Percentiles rank a stretch among this genome's conserved stretches.
These are phyloP conservation scores for Aspergillus sp. DNA, from an alignment of 2,329 filamentous ascomycete species.

Conservation along the genomic window DNA sequence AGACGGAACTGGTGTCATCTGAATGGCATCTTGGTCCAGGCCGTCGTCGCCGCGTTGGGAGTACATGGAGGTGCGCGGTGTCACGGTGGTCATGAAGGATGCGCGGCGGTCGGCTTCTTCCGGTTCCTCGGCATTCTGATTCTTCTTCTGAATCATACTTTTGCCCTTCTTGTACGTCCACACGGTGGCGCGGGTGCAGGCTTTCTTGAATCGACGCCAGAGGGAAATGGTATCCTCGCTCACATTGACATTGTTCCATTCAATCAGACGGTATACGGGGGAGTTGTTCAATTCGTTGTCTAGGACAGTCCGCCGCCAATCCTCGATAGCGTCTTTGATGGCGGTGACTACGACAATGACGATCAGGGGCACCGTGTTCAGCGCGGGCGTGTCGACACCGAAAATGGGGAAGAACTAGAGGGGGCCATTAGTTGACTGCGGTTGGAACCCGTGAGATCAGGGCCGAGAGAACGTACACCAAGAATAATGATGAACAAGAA, in stretches of 20 bases:
- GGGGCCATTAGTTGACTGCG: constrained; percentile 18
- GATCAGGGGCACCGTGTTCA: constrained; percentile 88
- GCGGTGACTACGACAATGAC: constrained; percentile 86
- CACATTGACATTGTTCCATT: constrained; percentile 92
- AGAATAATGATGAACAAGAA: constrained; percentile 96
- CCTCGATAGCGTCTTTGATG: constrained; percentile 92
- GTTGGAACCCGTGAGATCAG: neutral
- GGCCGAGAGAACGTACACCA: constrained; percentile 61
- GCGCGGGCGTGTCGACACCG: constrained; percentile 81
- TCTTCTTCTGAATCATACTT: constrained; percentile 47
- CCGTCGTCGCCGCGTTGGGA: constrained; percentile 47
- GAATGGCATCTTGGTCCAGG: constrained; percentile 65
- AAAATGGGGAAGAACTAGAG: constrained; percentile 91
- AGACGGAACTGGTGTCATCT: constrained; percentile 93
- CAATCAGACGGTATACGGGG: constrained; percentile 80
- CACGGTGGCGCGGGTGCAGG: constrained; percentile 62
- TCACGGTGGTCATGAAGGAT: constrained; percentile 64
- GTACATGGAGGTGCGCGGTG: constrained; percentile 55
- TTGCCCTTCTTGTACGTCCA: constrained; percentile 55
- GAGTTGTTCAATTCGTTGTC: constrained; percentile 97
- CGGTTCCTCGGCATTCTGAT: constrained; percentile 4
- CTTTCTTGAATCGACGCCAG: constrained; percentile 92
- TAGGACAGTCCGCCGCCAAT: constrained; percentile 85
- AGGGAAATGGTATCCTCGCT: constrained; percentile 77
- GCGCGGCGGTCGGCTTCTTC: constrained; percentile 55